Evolutionary conservation across 2,329 filamentous ascomycete genomes (phyloP).

Genomic region (Claviceps sp.): DNA sequence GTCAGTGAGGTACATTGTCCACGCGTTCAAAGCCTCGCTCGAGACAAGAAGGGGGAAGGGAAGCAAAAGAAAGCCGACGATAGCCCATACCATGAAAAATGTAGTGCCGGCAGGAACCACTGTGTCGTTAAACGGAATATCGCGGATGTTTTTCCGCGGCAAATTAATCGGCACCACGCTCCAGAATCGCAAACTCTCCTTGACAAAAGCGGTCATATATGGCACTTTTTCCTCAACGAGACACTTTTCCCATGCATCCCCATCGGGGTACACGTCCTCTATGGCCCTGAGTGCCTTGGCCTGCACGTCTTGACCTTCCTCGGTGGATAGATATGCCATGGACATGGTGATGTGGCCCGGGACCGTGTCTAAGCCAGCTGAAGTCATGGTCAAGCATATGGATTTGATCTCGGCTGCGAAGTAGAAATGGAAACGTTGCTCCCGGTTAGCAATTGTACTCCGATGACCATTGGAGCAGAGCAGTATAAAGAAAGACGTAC

Average conservation of each 20-base stretch:
- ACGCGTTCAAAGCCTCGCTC: too few species aligned
- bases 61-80: not conserved
- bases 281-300: constrained; percentile 57
- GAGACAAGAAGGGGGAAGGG: not conserved
- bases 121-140: constrained; percentile 54
- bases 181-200: constrained; percentile 67
- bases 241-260: constrained; percentile 64
- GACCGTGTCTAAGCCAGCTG: constrained; percentile 69
- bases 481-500: constrained; percentile 8
- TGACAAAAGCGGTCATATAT: constrained; percentile 65
- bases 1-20: not conserved
- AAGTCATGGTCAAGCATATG: constrained; percentile 72
- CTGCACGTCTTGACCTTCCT: constrained; percentile 57
- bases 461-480: not conserved
- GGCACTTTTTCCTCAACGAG: constrained; percentile 61
- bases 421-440: too few species aligned
- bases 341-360: constrained; percentile 70
- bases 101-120: constrained; percentile 62
- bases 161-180: constrained; percentile 69
- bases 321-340: constrained; percentile 59
- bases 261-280: constrained; percentile 54
- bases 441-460: not conserved
- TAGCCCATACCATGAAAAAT: constrained; percentile 55
- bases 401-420: constrained; percentile 57
- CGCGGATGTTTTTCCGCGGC: constrained; percentile 57